Percentiles rank a stretch among this genome's conserved stretches.
Evolutionary conservation across 2,329 filamentous ascomycete genomes (phyloP).

Genomic region (Pseudohalonectria lignicola): DNA sequence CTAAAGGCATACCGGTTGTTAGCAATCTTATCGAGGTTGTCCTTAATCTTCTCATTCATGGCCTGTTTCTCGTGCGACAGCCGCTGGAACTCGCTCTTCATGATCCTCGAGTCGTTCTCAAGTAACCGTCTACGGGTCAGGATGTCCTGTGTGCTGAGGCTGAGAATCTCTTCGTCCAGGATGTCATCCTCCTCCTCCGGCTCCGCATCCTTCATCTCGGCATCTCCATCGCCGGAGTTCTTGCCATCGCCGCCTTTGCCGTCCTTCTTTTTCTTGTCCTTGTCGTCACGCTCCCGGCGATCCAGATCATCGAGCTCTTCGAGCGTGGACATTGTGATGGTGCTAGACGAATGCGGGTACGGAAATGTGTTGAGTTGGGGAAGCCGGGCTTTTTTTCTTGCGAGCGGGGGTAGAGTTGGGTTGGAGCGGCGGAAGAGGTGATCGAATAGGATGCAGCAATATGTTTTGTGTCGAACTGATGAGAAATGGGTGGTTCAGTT

Average conservation of each 20-base stretch:
- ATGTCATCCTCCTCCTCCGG: constrained; percentile 67
- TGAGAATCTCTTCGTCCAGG: constrained; percentile 87
- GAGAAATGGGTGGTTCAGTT: no score
- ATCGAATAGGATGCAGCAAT: no score
- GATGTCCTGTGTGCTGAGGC: constrained; percentile 89
- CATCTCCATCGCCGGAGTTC: constrained; percentile 58
- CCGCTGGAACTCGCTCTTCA: constrained; percentile 94
- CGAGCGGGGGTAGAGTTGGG: no score
- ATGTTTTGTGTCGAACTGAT: no score
- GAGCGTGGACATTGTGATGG: constrained; percentile 66
- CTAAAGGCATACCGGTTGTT: constrained; percentile 70
- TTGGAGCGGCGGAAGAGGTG: neutral
- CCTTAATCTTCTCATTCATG: constrained; percentile 98
- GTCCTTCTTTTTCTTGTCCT: constrained; percentile 21
- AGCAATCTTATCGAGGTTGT: constrained; percentile 97
- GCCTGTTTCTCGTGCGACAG: constrained; percentile 89
- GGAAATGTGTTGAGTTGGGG: no score
- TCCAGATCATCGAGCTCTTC: constrained; percentile 88
- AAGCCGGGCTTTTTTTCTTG: no score
- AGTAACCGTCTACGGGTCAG: constrained; percentile 80
- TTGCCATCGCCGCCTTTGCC: constrained; percentile 45
- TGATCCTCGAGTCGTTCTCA: constrained; percentile 96
- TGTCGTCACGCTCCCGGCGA: constrained; percentile 65
- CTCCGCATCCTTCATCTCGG: constrained; percentile 83
- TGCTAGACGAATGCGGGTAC: neutral